Evolutionary conservation across 2,329 filamentous ascomycete species (phyloP), one percentile per base, ranked within the genome.

Genomic region (Talaromyces amestolkiae): DNA sequence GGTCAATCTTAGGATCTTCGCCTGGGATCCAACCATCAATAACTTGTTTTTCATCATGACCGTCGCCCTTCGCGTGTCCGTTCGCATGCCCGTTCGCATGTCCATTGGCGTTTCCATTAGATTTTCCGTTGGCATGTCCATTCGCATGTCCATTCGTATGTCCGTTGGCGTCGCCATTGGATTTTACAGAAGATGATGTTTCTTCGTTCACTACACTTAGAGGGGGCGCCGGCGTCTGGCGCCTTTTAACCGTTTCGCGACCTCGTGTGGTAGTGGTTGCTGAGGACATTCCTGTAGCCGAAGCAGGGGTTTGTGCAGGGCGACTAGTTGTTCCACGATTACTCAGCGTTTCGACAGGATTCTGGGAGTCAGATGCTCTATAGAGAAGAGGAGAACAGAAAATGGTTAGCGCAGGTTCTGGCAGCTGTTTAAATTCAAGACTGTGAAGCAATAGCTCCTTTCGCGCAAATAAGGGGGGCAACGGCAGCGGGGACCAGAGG

Each of bases 291-390:
- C 75, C 73, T 64, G 72, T 69, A 45, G 70, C 74, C 58, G 69
- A 67, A 5, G 76, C 78, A 22, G 76, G 72, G 62, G 72, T 71
- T 58, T 71, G 66, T 49, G 67, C 72, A n/a, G 71, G 75, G 68
- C 80, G 81, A 70, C 76, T 81, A 65, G 82, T 79, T 63, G 76
- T 80, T 49, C 75, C 72, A 63, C 82, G 80, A 65, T 77, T 74
- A 65, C 79, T 76, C 63, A 84, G 83, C 15, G 83, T 85, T 68
- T 85, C 80, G 58, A 85, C 80, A 70, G 81, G 85, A 58, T 81
- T 83, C 51, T 81, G 79, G 64, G 81, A 80, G 61, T 82, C 78
- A 61, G 81, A 77, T 75, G 85, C 85, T 73, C 84, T 86, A 67
- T 33, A 56, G 15, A 60, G 49, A 53, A 53, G 37, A 67, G 65